These are phyloP conservation scores for Fusarium odoratissimum DNA, from an alignment of 2,329 filamentous ascomycete genomes.

Conservation along the genomic window DNA sequence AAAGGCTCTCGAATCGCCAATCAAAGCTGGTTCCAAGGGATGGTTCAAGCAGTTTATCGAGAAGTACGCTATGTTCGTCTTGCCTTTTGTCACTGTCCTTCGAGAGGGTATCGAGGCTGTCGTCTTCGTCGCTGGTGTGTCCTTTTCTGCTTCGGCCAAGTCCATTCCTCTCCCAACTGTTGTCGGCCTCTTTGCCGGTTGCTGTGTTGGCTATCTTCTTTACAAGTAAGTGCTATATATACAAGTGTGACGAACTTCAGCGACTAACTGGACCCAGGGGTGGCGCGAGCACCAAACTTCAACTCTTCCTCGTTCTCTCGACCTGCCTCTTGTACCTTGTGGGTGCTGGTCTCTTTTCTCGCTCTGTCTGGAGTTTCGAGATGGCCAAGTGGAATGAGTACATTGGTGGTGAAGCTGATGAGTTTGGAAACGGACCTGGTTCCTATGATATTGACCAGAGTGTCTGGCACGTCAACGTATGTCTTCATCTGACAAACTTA, in stretches of 20 bases:
- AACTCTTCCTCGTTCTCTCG: conserved; percentile 83
- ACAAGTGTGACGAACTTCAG: too few species aligned
- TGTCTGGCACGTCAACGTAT: conserved; percentile 85
- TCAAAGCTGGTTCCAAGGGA: conserved; percentile 55
- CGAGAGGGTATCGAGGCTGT: conserved; percentile 88
- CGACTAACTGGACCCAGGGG: conserved; percentile 48
- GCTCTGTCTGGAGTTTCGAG: conserved; percentile 80
- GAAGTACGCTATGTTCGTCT: conserved; percentile 86
- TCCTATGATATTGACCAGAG: conserved; percentile 82
- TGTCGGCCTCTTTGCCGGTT: conserved; percentile 75
- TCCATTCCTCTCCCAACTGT: conserved; percentile 83
- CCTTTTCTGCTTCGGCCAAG: conserved; percentile 77
- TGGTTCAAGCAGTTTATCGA: conserved; percentile 73
- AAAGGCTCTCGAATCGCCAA: conserved; percentile 69
- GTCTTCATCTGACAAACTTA: conserved; percentile 44
- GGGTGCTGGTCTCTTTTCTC: conserved; percentile 83
- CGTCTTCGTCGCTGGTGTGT: conserved; percentile 87
- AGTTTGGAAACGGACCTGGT: conserved; percentile 70
- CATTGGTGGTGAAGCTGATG: conserved; percentile 67
- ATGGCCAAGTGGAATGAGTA: conserved; percentile 74
- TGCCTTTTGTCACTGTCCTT: conserved; percentile 90
- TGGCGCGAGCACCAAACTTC: conserved; percentile 59
- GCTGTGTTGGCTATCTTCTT: conserved; percentile 75
- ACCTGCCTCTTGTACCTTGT: conserved; percentile 89
- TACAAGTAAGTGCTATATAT: conserved; percentile 72